Conservation (phyloP, 2,329 filamentous ascomycete species). For the Berkeleyomyces rouxiae region DNA sequence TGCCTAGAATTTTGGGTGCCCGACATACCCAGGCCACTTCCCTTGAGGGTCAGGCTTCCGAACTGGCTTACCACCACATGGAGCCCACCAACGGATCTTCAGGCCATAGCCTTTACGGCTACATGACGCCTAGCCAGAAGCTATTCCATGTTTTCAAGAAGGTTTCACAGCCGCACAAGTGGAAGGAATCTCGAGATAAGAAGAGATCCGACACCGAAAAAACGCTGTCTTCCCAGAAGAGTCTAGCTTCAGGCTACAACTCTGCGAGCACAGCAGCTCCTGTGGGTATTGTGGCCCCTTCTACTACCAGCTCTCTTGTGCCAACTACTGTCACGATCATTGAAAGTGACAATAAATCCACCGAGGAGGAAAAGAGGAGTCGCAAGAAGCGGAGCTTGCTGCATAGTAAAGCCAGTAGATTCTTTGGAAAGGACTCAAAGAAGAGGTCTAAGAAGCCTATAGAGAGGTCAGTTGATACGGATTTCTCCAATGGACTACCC, state of each 20-base stretch:
- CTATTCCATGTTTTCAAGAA: slow-evolving; percentile 11
- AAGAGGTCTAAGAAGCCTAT: slow-evolving; percentile 5
- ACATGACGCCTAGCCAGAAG: slow-evolving; percentile 13
- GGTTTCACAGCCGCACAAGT: slow-evolving; percentile 11
- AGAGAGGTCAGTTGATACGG: neutral
- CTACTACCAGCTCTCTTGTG: neutral
- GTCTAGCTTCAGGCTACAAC: slow-evolving; percentile 7
- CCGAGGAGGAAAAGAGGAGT: neutral
- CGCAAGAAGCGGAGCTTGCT: slow-evolving; percentile 1
- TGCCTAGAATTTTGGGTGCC: neutral
- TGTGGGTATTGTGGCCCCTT: neutral
- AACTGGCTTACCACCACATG: slow-evolving; percentile 11
- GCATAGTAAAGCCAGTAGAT: slow-evolving; percentile 8
- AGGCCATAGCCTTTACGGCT: slow-evolving; percentile 11
- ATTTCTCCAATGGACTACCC: slow-evolving; percentile 8
- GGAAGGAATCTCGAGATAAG: slow-evolving; percentile 9
- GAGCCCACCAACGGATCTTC: slow-evolving; percentile 11
- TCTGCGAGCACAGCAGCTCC: neutral
- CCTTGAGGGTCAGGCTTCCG: slow-evolving; percentile 10
- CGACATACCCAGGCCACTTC: slow-evolving; percentile 8
- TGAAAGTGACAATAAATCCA: slow-evolving; percentile 1
- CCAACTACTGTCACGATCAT: slow-evolving; percentile 8
- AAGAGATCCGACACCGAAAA: slow-evolving; percentile 10
- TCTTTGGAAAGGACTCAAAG: slow-evolving; percentile 7
- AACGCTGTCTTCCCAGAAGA: slow-evolving; percentile 5